Evolutionary conservation across 495 filamentous ascomycete genomes (phyloP).

Genomic region (Astrothelium macrocarpum): DNA sequence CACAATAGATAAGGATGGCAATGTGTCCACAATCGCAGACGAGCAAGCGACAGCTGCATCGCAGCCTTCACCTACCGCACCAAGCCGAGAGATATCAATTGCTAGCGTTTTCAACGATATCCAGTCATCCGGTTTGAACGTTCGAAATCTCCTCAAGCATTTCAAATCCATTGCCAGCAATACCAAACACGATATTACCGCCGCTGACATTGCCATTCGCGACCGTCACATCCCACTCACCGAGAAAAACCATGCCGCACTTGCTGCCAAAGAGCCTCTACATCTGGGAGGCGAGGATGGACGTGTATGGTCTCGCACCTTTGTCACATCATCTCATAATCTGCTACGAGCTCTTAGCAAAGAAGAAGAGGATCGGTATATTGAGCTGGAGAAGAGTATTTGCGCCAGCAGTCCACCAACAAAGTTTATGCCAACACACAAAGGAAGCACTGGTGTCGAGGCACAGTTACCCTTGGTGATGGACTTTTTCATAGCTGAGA

Average conservation of each 20-base stretch:
- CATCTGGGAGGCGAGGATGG: constrained; percentile 29
- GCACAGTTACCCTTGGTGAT: background rate
- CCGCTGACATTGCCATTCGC: constrained; percentile 8
- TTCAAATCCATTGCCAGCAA: constrained; percentile 8
- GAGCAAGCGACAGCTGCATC: constrained; percentile 3
- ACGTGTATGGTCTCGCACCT: constrained; percentile 35
- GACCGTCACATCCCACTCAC: constrained; percentile 24
- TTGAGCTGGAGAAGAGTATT: constrained; percentile 60
- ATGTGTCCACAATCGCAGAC: background rate
- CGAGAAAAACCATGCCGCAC: constrained; percentile 23
- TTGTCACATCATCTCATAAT: constrained; percentile 72
- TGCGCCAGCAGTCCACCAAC: background rate
- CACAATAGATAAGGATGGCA: background rate
- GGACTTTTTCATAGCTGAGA: background rate
- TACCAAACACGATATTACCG: constrained; percentile 12
- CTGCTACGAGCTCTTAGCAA: constrained; percentile 64
- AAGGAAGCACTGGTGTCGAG: background rate
- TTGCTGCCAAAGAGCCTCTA: constrained; percentile 35
- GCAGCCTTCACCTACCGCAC: constrained; percentile 15
- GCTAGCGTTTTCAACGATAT: constrained; percentile 19
- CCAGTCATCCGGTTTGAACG: constrained; percentile 9
- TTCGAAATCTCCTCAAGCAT: constrained; percentile 16
- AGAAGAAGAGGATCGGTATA: constrained; percentile 67
- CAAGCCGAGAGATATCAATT: constrained; percentile 12
- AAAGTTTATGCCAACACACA: background rate